phyloP scores from a whole-genome alignment of 2,329 filamentous ascomycete species.

The Dactylellina sp. region DNA sequence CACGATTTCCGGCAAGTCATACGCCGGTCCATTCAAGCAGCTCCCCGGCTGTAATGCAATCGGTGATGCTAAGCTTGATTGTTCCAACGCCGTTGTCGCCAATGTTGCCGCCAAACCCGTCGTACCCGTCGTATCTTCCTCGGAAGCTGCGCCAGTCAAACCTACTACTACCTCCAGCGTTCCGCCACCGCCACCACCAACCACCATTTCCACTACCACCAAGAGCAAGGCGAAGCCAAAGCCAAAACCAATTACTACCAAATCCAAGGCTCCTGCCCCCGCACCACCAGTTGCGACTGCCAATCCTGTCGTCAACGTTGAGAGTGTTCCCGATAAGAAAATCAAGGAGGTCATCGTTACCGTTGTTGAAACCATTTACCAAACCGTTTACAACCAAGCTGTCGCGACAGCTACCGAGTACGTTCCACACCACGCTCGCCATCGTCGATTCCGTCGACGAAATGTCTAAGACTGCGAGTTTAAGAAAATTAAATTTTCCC shows the following conservation, averaged over 20 bases:
- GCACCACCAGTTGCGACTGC: conserved; percentile 8
- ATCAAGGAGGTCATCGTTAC: conserved; percentile 46
- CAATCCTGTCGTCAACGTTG: conserved; percentile 46
- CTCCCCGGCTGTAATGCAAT: conserved; percentile 70
- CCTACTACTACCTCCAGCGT: neutral
- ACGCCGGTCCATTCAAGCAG: conserved; percentile 59
- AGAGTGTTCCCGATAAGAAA: conserved; percentile 39
- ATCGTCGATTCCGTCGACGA: conserved; percentile 43
- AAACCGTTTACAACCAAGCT: conserved; percentile 40
- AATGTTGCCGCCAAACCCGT: conserved; percentile 10
- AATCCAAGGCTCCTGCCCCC: conserved; percentile 8
- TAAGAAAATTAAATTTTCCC: neutral
- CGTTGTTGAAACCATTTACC: conserved; percentile 40
- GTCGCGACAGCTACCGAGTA: conserved; percentile 42
- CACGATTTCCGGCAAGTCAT: conserved; percentile 15
- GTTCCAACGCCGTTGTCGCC: conserved; percentile 26
- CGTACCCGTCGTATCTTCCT: conserved; percentile 6
- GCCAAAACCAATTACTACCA: conserved; percentile 1
- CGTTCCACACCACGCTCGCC: conserved; percentile 38
- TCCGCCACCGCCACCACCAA: conserved; percentile 21
- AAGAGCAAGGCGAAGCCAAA: conserved; percentile 18
- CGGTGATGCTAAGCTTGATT: conserved; percentile 16
- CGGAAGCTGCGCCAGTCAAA: neutral
- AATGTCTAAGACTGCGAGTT: conserved; percentile 12
- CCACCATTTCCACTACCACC: conserved; percentile 39